Evolutionary conservation across 164 flowering plant species (phyloP).

Genomic region (Vitis rotundifolia): DNA sequence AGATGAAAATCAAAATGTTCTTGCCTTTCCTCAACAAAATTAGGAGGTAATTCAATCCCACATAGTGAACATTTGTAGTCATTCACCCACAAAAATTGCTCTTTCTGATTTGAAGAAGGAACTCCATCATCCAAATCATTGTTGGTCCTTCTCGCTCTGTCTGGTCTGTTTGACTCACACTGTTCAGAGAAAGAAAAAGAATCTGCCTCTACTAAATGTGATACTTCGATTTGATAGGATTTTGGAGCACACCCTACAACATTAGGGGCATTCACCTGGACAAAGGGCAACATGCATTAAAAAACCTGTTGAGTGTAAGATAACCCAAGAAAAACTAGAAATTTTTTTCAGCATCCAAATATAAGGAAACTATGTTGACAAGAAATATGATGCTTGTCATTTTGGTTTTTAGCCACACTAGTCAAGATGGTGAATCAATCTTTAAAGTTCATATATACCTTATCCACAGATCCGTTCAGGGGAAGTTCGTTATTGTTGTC

Average conservation of each 20-base stretch:
- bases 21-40: constrained; percentile 81
- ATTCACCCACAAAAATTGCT: constrained; percentile 57
- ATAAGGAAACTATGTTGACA: not conserved
- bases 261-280: constrained; percentile 20
- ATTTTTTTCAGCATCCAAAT: too few species aligned
- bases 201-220: constrained; percentile 17
- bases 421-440: not conserved
- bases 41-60: constrained; percentile 78
- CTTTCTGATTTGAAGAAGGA: constrained; percentile 24
- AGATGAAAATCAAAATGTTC: constrained; percentile 89
- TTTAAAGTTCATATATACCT: constrained; percentile 22
- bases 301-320: not conserved
- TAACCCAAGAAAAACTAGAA: not conserved
- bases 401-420: not conserved
- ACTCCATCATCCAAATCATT: constrained; percentile 15
- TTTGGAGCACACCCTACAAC: not conserved
- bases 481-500: constrained; percentile 14
- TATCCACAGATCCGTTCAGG: constrained; percentile 6
- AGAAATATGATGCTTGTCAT: not conserved
- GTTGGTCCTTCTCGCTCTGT: constrained; percentile 5
- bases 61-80: constrained; percentile 82
- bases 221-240: constrained; percentile 8
- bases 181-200: constrained; percentile 20
- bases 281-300: not conserved
- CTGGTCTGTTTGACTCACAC: constrained; percentile 12